phyloP scores from a whole-genome alignment of 768 basidiomycete genomes.

The Nidularia pulvinata region DNA sequence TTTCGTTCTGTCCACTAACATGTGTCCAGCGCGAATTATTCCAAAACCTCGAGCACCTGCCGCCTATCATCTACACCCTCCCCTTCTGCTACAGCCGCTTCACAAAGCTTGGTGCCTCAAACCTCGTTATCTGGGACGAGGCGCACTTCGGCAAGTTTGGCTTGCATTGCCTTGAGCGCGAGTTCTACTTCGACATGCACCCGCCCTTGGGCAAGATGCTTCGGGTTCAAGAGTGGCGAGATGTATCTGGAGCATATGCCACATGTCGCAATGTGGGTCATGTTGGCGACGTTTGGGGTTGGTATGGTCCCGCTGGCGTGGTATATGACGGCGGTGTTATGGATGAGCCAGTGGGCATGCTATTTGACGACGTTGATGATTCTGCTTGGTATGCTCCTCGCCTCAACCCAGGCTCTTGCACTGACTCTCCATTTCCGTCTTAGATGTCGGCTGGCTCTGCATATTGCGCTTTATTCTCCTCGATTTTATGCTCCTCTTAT shows the following conservation, averaged over 20 bases:
- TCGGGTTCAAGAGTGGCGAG: conserved; percentile 94
- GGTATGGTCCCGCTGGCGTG: conserved; percentile 95
- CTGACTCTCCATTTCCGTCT: too few relatives aligned
- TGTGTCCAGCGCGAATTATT: conserved; percentile 63
- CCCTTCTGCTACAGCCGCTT: conserved; percentile 95
- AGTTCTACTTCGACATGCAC: conserved; percentile 99
- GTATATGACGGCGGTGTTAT: conserved; percentile 95
- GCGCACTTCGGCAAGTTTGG: conserved; percentile 99
- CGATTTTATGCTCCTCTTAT: conserved; percentile 99
- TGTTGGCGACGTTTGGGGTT: conserved; percentile 93
- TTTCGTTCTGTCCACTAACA: conserved; percentile 12
- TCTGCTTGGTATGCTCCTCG: conserved; percentile 65
- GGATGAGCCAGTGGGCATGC: conserved; percentile 87
- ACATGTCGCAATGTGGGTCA: conserved; percentile 92
- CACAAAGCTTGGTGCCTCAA: conserved; percentile 81
- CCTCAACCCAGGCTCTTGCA: not conserved
- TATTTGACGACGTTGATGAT: conserved; percentile 96
- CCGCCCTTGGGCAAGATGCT: conserved; percentile 99
- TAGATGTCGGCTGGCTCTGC: conserved; percentile 95
- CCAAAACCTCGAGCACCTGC: conserved; percentile 80
- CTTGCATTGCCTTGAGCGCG: conserved; percentile 96
- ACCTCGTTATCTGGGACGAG: conserved; percentile 97
- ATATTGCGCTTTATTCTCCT: conserved; percentile 98
- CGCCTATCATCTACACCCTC: conserved; percentile 86
- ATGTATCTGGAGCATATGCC: conserved; percentile 84